Base-by-base conservation (phyloP, 2,329 filamentous ascomycete genomes). In the Pleoardoris graminearum region DNA sequence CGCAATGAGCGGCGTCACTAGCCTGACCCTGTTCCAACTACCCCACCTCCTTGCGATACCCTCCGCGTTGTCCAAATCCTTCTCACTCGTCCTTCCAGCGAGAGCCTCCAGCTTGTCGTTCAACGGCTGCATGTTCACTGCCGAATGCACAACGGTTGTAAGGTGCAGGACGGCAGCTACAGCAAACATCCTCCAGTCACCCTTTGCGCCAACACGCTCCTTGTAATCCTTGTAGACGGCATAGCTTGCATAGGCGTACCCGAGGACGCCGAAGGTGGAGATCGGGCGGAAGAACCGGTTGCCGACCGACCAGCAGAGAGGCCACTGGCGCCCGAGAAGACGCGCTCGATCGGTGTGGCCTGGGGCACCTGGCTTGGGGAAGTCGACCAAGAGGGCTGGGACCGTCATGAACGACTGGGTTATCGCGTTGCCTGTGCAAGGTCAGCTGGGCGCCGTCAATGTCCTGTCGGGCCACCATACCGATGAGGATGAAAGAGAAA, bases 281-380 rank as follows among this genome's bases (percentile, higher is more conserved):
- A 81, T 80, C n/a, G 79, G 78, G 1, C 79, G 74, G 68, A 81
- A 80, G 69, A 81, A 79, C 25, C 72, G 66, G 64, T 80, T 81
- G 51, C 79, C 78, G 8, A 79, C 75, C n/a, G 67, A 68, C 78
- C 78, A 80, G 69, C 78, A 79, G 23, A 77, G 68, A 16, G 77
- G 76, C 79, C 79, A 81, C 67, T 80, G 77, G 10, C 72, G 70
- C 23, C 77, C 78, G 3, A 81, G 75, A 29, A 78, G 73, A 22
- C 69, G 72, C 16, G 77, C 76, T 54, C 77, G 74, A 6, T 70
- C 66, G 3, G 70, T 66, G 59, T 79, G 75, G 8, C 75, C 71
- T 1, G 75, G 70, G 1, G 74, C 71, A 4, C 68, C 70, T 21
- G 76, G 68, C 7, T 68, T 53, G 21, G 77, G 77, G 61, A 79